Conservation (phyloP, 2,329 filamentous ascomycete genomes). For the Pseudopyricularia javanii region DNA sequence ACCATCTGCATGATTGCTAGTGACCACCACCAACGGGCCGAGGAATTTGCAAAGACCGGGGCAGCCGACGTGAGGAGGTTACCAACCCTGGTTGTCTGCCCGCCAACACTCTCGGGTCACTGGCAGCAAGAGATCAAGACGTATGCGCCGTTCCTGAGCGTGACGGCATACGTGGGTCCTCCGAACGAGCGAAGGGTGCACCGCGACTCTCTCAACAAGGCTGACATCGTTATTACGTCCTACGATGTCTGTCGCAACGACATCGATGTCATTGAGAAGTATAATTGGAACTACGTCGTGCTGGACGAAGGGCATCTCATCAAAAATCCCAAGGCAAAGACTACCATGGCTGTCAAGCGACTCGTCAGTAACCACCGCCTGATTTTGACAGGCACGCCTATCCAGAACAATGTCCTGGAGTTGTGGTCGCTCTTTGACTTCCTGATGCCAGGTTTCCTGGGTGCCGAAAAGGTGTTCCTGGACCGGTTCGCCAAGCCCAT, state of each 20-base stretch:
- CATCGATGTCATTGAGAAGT: conserved; percentile 66
- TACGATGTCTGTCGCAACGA: conserved; percentile 98
- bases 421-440: conserved; percentile 98
- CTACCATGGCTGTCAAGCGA: conserved; percentile 82
- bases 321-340: conserved; percentile 97
- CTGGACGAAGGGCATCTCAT: conserved; percentile 96
- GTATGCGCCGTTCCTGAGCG: conserved; percentile 86
- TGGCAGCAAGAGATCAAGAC: conserved; percentile 97
- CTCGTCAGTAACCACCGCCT: conserved; percentile 85
- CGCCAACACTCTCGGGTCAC: conserved; percentile 89
- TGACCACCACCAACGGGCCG: conserved; percentile 85
- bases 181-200: conserved; percentile 67
- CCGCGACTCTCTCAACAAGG: conserved; percentile 56
- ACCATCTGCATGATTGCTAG: conserved; percentile 97
- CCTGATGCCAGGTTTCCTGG: conserved; percentile 95
- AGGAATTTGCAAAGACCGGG: conserved; percentile 76
- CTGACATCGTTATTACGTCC: conserved; percentile 91
- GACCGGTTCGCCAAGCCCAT: conserved; percentile 94
- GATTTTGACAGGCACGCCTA: conserved; percentile 92
- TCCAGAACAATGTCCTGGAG: conserved; percentile 95
- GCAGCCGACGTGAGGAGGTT: conserved; percentile 66
- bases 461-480: conserved; percentile 87
- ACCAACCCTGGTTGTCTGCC: conserved; percentile 89
- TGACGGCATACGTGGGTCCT: conserved; percentile 82
- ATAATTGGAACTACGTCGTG: conserved; percentile 92